These are phyloP conservation scores for Penicillium roqueforti DNA, from an alignment of 495 filamentous ascomycete genomes.

Conservation along the genomic window DNA sequence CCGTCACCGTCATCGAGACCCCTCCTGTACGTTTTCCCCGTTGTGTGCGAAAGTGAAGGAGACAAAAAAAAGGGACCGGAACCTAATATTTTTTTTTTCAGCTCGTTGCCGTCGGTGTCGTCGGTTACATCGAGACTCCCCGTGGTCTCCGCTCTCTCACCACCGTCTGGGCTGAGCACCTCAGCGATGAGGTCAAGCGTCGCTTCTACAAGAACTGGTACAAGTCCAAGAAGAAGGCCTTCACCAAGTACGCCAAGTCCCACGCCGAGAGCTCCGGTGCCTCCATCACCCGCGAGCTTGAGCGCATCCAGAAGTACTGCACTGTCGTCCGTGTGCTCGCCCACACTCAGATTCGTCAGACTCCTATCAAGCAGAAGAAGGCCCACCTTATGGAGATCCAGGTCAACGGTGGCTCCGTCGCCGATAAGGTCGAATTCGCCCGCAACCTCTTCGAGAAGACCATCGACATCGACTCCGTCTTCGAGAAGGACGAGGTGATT, in stretches of 20 bases:
- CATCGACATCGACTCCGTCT: slow-evolving; percentile 86
- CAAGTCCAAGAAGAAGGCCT: slow-evolving; percentile 99
- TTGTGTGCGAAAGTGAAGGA: slow-evolving; percentile 1
- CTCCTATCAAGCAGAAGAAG: slow-evolving; percentile 99
- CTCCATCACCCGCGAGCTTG: slow-evolving; percentile 90
- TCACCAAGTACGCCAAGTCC: slow-evolving; percentile 99
- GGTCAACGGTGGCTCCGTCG: slow-evolving; percentile 92
- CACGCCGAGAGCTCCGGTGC: slow-evolving; percentile 87
- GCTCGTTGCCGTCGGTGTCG: slow-evolving; percentile 99
- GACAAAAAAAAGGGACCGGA: not conserved
- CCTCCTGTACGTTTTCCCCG: slow-evolving; percentile 74
- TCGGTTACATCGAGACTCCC: slow-evolving; percentile 99
- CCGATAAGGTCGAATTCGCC: slow-evolving; percentile 95
- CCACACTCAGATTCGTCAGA: slow-evolving; percentile 99
- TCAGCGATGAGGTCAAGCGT: slow-evolving; percentile 96
- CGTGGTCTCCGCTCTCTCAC: slow-evolving; percentile 98
- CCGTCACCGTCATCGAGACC: slow-evolving; percentile 98
- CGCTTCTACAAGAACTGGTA: slow-evolving; percentile 99
- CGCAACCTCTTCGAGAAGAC: slow-evolving; percentile 97
- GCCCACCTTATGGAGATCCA: slow-evolving; percentile 99
- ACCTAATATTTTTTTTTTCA: slow-evolving; percentile 36
- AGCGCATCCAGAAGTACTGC: slow-evolving; percentile 99
- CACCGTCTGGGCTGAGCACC: slow-evolving; percentile 98
- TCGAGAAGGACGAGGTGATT: slow-evolving; percentile 99
- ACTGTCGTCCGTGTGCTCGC: slow-evolving; percentile 98